These are phyloP conservation scores for Macrocystidia cucumis DNA, from an alignment of 1,284 basidiomycete genomes.

Conservation along the genomic window DNA sequence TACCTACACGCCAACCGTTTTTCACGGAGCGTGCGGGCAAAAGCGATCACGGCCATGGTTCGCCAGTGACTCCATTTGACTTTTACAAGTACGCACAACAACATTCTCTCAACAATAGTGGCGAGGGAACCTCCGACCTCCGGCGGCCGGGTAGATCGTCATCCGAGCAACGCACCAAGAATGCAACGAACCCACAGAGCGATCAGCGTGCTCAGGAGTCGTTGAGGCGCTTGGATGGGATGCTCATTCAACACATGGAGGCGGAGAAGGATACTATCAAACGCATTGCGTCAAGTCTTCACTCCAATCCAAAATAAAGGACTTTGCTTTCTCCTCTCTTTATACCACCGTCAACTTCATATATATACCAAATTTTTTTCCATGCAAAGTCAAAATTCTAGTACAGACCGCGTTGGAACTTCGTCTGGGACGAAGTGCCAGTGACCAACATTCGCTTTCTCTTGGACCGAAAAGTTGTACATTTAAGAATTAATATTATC, in stretches of 20 bases:
- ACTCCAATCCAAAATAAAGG: constrained; percentile 8
- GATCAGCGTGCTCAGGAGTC: constrained; percentile 43
- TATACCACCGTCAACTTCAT: constrained; percentile 18
- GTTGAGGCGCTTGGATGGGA: constrained; percentile 57
- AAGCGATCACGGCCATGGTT: constrained; percentile 27
- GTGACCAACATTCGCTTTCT: too few relatives aligned
- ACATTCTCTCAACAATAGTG: constrained; percentile 14
- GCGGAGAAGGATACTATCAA: constrained; percentile 65
- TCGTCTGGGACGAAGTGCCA: too few relatives aligned
- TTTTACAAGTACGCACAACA: constrained; percentile 30
- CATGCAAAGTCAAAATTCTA: too few relatives aligned
- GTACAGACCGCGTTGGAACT: too few relatives aligned
- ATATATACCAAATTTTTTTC: too few relatives aligned
- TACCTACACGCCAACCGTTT: constrained; percentile 24
- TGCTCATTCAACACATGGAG: constrained; percentile 70
- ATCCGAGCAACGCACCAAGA: too few relatives aligned
- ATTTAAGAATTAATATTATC: too few relatives aligned
- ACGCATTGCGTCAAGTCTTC: constrained; percentile 45
- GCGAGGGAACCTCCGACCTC: constrained; percentile 8
- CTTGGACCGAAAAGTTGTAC: too few relatives aligned
- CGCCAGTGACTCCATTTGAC: constrained; percentile 29
- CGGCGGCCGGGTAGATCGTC: too few relatives aligned
- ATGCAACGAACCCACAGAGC: constrained; percentile 19
- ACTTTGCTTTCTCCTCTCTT: constrained; percentile 10
- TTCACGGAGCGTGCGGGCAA: constrained; percentile 27